Percentiles rank a stretch among this genome's conserved stretches.
Evolutionary conservation across 805 yeast species (phyloP).

Genomic region (Wickerhamomyces rabaulensis): DNA sequence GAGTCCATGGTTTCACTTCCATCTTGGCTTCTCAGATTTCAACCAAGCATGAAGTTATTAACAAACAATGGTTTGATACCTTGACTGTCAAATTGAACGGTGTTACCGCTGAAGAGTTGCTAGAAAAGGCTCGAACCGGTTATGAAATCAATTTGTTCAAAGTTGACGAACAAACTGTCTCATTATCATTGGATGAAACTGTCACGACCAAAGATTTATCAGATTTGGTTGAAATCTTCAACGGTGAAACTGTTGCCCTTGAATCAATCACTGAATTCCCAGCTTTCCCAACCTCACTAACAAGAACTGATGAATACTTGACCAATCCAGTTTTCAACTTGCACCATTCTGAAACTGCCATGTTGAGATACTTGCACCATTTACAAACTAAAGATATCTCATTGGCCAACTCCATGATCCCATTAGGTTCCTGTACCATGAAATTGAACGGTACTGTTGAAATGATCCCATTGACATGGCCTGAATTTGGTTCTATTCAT

Average conservation of each 20-base stretch:
- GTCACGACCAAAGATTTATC: constrained; percentile 57
- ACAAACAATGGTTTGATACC: constrained; percentile 80
- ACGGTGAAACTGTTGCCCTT: constrained; percentile 28
- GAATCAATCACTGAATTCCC: constrained; percentile 36
- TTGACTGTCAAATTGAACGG: constrained; percentile 57
- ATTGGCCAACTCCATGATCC: constrained; percentile 93
- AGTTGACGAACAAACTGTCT: constrained; percentile 54
- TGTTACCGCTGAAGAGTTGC: constrained; percentile 48
- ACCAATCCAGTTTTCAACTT: constrained; percentile 75
- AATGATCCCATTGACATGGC: constrained; percentile 93
- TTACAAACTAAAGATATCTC: constrained; percentile 88
- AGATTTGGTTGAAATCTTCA: constrained; percentile 56
- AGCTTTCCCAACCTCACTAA: constrained; percentile 40
- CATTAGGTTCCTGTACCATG: constrained; percentile 98
- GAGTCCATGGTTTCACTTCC: constrained; percentile 71
- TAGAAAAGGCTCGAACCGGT: constrained; percentile 50
- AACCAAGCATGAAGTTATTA: constrained; percentile 44
- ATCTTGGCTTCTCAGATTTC: constrained; percentile 58
- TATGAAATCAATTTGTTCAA: constrained; percentile 74
- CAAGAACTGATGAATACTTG: constrained; percentile 57
- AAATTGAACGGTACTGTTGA: constrained; percentile 92
- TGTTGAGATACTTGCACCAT: constrained; percentile 83
- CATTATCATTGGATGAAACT: constrained; percentile 90
- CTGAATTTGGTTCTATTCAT: constrained; percentile 82
- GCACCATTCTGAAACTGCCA: constrained; percentile 91